phyloP scores from a whole-genome alignment of 495 filamentous ascomycete genomes.

The Daldinia concentrica region DNA sequence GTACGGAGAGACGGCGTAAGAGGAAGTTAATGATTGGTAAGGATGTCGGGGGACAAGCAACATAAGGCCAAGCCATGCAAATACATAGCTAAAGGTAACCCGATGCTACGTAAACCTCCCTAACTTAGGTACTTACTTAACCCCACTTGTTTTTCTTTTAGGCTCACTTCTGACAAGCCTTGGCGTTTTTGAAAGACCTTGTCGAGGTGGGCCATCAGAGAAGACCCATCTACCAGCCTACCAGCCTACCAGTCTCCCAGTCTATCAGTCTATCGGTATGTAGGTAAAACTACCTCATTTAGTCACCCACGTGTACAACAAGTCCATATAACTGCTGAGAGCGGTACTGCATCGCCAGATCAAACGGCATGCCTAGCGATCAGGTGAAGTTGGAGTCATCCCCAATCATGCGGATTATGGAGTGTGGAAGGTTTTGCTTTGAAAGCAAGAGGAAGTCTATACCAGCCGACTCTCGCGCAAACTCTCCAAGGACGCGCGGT shows the following conservation, averaged over 20 bases:
- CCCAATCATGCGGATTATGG: neutral
- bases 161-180: constrained; percentile 40
- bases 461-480: constrained; percentile 5
- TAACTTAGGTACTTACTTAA: neutral
- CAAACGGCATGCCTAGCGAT: neutral
- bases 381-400: constrained; percentile 19
- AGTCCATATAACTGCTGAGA: constrained; percentile 2
- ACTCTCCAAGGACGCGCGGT: constrained; percentile 24
- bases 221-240: constrained; percentile 5
- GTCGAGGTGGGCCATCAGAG: neutral
- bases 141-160: constrained; percentile 28
- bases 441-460: constrained; percentile 11
- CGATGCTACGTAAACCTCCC: constrained; percentile 35
- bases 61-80: constrained; percentile 26
- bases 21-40: constrained; percentile 15
- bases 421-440: constrained; percentile 18
- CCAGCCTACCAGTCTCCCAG: too few relatives aligned
- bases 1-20: constrained; percentile 10
- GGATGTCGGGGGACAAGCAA: constrained; percentile 1
- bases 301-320: constrained; percentile 9
- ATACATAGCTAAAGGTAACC: constrained; percentile 38
- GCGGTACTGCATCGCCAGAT: neutral
- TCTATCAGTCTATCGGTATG: neutral
- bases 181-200: constrained; percentile 25
- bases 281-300: neutral